These are phyloP conservation scores for Byssothecium circinans DNA, from an alignment of 2,329 filamentous ascomycete species.

Conservation along the genomic window DNA sequence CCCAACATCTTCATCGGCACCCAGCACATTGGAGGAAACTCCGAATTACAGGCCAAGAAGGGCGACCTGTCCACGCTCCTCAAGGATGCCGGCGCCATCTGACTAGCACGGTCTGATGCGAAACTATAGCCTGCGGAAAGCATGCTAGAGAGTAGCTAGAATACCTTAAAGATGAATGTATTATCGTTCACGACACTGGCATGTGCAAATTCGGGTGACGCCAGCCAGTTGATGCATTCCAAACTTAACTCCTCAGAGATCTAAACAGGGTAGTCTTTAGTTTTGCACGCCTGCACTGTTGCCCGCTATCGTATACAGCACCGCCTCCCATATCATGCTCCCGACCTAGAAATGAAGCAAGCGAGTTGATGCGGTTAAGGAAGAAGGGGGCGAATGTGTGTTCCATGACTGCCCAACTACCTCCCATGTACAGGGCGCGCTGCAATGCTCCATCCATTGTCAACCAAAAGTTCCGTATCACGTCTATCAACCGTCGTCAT, in stretches of 20 bases:
- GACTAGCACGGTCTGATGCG: constrained; percentile 26
- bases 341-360: background rate
- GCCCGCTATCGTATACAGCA: constrained; percentile 2
- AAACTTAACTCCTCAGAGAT: constrained; percentile 22
- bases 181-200: background rate
- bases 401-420: constrained; percentile 26
- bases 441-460: constrained; percentile 24
- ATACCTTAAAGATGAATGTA: background rate
- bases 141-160: too few relatives aligned
- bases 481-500: constrained; percentile 27
- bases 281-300: constrained; percentile 7
- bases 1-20: constrained; percentile 93
- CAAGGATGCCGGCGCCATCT: constrained; percentile 65
- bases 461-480: constrained; percentile 12
- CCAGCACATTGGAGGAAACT: constrained; percentile 96
- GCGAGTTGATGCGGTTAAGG: background rate
- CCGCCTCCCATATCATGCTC: background rate
- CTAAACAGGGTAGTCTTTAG: constrained; percentile 34
- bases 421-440: constrained; percentile 15
- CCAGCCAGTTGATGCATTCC: constrained; percentile 20
- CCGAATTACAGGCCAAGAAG: constrained; percentile 73
- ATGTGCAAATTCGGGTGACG: constrained; percentile 2
- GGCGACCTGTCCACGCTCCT: constrained; percentile 65
- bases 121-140: constrained; percentile 8
- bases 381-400: constrained; percentile 15